phyloP scores from a whole-genome alignment of 257 asterid genomes.

The Petunia secreta region DNA sequence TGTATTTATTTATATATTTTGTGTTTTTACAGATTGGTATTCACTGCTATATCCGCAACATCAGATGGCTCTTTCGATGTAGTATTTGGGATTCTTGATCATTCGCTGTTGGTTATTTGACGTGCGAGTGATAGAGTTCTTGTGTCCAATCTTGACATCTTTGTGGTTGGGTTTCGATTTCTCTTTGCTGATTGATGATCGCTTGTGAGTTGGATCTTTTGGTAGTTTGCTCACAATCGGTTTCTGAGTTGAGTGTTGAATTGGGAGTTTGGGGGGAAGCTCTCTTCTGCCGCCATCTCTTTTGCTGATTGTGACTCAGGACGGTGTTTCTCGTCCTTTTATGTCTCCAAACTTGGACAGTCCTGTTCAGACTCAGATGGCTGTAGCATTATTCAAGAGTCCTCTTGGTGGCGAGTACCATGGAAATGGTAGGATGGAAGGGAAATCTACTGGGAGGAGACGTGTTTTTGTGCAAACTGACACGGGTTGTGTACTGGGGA shows the following conservation, averaged over 20 bases:
- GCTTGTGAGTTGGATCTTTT: conserved; percentile 32
- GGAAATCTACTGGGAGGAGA: conserved; percentile 61
- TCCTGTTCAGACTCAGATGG: conserved; percentile 97
- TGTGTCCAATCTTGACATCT: conserved; percentile 28
- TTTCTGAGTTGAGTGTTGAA: conserved; percentile 55
- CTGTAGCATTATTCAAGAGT: conserved; percentile 79
- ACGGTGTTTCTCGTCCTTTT: conserved; percentile 40
- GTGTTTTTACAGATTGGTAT: conserved; percentile 45
- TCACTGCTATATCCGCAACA: conserved; percentile 28
- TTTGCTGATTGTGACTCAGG: conserved; percentile 54
- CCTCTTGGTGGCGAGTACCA: conserved; percentile 76
- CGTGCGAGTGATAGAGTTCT: conserved; percentile 21
- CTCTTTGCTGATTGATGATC: conserved; percentile 55
- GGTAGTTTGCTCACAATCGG: conserved; percentile 44
- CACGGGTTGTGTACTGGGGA: conserved; percentile 85
- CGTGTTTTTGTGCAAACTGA: conserved; percentile 96
- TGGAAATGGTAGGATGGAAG: conserved; percentile 66
- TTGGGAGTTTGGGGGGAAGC: conserved; percentile 50
- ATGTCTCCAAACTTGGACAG: conserved; percentile 88
- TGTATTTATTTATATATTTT: not conserved
- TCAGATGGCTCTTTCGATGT: conserved; percentile 61
- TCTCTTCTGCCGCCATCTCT: conserved; percentile 63
- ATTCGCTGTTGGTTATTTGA: conserved; percentile 33
- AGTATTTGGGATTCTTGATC: conserved; percentile 37
- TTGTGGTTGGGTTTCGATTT: conserved; percentile 28